phyloP scores from a whole-genome alignment of 768 basidiomycete species.

The Butyriboletus loyo region DNA sequence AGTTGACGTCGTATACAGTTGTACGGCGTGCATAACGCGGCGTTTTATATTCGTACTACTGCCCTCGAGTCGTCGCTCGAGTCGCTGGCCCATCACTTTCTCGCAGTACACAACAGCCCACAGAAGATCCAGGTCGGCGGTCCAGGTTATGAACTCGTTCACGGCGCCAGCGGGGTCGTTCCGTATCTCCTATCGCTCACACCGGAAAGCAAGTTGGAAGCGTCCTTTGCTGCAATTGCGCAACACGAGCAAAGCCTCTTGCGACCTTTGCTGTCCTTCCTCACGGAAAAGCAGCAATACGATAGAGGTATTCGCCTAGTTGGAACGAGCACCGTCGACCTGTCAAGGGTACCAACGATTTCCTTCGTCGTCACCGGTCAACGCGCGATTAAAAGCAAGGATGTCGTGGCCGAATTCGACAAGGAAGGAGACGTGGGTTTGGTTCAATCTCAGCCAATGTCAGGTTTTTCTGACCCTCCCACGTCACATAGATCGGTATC shows the following conservation, averaged over 20 bases:
- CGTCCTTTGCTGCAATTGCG: slow-evolving; percentile 56
- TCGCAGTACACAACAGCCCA: slow-evolving; percentile 41
- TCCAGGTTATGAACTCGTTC: slow-evolving; percentile 70
- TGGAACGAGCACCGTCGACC: slow-evolving; percentile 48
- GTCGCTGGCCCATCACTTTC: slow-evolving; percentile 70
- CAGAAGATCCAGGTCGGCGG: slow-evolving; percentile 74
- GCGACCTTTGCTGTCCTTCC: slow-evolving; percentile 50
- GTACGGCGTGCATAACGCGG: slow-evolving; percentile 72
- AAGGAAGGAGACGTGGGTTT: slow-evolving; percentile 56
- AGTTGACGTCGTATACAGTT: slow-evolving; percentile 41
- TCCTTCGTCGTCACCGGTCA: slow-evolving; percentile 68
- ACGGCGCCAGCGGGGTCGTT: slow-evolving; percentile 55
- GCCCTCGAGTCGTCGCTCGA: slow-evolving; percentile 51
- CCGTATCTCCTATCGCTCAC: slow-evolving; percentile 64
- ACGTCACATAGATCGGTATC: slow-evolving; percentile 58
- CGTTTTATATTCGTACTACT: slow-evolving; percentile 53
- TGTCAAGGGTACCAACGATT: slow-evolving; percentile 60
- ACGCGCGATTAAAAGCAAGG: slow-evolving; percentile 53
- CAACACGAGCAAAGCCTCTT: slow-evolving; percentile 59
- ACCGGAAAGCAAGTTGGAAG: slow-evolving; percentile 43
- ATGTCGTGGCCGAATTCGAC: slow-evolving; percentile 65
- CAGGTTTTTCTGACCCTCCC: background rate
- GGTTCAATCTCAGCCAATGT: background rate
- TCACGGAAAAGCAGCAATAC: slow-evolving; percentile 47
- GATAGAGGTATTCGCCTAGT: slow-evolving; percentile 65